Conservation (phyloP, 371 early-diverging fungal genomes). For the Mortierella sp. region DNA sequence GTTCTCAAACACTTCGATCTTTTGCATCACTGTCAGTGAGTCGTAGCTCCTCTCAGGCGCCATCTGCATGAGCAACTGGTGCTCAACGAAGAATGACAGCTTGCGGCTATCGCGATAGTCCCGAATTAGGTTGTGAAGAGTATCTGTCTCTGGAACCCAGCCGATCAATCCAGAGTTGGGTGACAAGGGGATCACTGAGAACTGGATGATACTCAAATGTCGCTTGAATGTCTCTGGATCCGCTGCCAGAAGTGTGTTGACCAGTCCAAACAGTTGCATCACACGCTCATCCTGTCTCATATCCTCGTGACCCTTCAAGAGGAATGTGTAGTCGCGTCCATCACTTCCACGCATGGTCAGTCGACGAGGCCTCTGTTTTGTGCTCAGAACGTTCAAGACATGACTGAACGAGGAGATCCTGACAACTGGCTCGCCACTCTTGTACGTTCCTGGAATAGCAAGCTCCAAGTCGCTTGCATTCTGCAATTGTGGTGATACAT, state of each 20-base stretch:
- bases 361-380: constrained; percentile 94
- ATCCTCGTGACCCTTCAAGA: constrained; percentile 98
- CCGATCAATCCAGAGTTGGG: constrained; percentile 98
- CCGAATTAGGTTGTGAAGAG: constrained; percentile 91
- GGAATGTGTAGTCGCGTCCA: constrained; percentile 89
- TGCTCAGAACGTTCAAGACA: constrained; percentile 83
- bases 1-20: constrained; percentile 95
- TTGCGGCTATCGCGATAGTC: constrained; percentile 90
- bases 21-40: constrained; percentile 88
- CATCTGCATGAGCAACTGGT: constrained; percentile 83
- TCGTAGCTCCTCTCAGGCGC: constrained; percentile 93
- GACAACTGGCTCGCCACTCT: constrained; percentile 88
- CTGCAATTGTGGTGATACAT: constrained; percentile 90
- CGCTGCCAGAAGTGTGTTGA: constrained; percentile 88
- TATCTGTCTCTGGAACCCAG: constrained; percentile 95
- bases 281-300: constrained; percentile 98
- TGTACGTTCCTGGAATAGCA: constrained; percentile 94
- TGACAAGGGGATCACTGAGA: constrained; percentile 93
- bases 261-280: constrained; percentile 98
- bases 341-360: constrained; percentile 89
- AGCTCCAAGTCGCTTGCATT: constrained; percentile 88
- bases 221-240: constrained; percentile 95
- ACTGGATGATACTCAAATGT: constrained; percentile 90
- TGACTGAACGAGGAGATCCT: constrained; percentile 86
- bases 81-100: constrained; percentile 91